Evolutionary conservation across 2,329 filamentous ascomycete genomes (phyloP).

Genomic region (Diaporthe eres): DNA sequence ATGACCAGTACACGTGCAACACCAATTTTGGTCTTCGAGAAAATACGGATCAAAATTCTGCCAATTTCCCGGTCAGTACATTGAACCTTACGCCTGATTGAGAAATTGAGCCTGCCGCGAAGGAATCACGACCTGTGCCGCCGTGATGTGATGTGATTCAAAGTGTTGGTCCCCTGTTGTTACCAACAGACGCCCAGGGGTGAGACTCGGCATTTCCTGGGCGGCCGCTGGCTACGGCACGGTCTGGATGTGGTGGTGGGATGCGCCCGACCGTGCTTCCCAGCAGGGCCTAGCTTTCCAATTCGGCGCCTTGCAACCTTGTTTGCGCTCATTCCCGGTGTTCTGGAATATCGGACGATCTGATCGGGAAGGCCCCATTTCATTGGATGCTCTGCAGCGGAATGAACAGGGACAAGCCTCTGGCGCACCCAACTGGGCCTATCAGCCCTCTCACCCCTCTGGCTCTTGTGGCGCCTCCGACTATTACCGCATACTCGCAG

Average conservation of each 20-base stretch:
- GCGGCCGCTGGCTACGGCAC: conserved; percentile 11
- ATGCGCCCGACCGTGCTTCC: conserved; percentile 30
- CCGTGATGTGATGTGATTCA: conserved; percentile 31
- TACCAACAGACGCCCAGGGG: conserved; percentile 26
- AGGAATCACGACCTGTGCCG: conserved; percentile 8
- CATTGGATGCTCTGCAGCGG: conserved; percentile 9
- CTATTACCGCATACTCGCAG: background rate
- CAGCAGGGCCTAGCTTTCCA: conserved; percentile 31
- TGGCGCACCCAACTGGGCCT: background rate
- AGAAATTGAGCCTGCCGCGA: conserved; percentile 9
- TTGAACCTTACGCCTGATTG: background rate
- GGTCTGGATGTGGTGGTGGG: conserved; percentile 15
- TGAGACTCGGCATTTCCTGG: conserved; percentile 15
- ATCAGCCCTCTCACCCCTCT: conserved; percentile 17
- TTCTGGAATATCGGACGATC: conserved; percentile 38
- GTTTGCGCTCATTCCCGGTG: conserved; percentile 31
- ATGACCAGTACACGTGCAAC: conserved; percentile 11
- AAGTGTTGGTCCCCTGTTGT: conserved; percentile 25
- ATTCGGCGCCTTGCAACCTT: conserved; percentile 24
- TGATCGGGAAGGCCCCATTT: conserved; percentile 31
- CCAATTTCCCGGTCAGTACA: background rate
- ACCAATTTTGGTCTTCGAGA: background rate
- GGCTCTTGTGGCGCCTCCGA: conserved; percentile 21
- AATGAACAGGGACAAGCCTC: conserved; percentile 27
- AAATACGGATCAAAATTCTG: conserved; percentile 4